phyloP scores from a whole-genome alignment of 2,329 filamentous ascomycete species.

The Aureobasidium namibiae region DNA sequence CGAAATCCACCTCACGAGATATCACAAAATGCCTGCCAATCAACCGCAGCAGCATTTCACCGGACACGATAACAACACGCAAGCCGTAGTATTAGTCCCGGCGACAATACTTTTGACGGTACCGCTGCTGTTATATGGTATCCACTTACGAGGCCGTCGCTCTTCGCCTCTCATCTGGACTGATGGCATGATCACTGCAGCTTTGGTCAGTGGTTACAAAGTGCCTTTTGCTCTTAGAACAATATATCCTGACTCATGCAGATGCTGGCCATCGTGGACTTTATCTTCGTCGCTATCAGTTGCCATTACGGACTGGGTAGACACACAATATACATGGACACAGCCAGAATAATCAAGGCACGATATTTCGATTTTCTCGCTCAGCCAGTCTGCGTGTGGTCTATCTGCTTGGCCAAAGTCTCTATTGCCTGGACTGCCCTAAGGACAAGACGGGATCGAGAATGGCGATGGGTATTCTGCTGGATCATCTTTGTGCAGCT shows the following conservation, averaged over 20 bases:
- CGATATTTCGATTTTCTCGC: not conserved
- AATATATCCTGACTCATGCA: not conserved
- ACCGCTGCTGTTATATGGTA: not conserved
- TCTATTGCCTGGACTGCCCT: not conserved
- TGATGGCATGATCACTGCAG: constrained; percentile 6
- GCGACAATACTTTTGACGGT: not conserved
- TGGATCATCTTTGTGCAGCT: not conserved
- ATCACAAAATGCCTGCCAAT: not conserved
- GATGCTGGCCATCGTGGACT: not conserved
- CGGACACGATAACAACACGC: not conserved
- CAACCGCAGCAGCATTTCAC: not conserved
- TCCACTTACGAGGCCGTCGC: not conserved
- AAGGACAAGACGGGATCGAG: not conserved
- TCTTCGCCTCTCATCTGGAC: not conserved
- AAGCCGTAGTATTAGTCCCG: not conserved
- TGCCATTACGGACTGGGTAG: constrained; percentile 8
- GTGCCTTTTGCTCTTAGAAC: not conserved
- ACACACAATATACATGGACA: not conserved
- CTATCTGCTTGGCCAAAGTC: not conserved
- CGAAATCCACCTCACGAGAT: not conserved
- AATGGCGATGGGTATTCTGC: not conserved
- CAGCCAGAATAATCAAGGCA: not conserved
- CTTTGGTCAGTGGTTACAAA: not conserved
- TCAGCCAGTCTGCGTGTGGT: not conserved
- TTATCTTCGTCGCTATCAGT: not conserved